A percentile compares a stretch with the other conserved stretches of the same genome.
phyloP scores from a whole-genome alignment of 768 basidiomycete genomes.

The Suillus decipiens region DNA sequence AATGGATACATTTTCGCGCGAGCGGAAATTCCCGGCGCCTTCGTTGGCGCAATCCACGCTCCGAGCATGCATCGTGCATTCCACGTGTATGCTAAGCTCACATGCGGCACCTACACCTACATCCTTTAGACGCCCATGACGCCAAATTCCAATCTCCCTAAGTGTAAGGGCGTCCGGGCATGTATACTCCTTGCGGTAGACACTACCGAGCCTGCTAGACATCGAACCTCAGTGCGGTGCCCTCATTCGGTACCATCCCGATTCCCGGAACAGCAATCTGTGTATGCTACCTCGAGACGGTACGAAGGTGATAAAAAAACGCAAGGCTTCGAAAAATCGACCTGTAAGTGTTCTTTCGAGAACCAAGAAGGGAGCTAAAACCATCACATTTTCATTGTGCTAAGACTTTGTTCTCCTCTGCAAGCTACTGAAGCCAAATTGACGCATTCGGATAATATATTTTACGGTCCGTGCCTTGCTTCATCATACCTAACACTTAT shows the following conservation, averaged over 20 bases:
- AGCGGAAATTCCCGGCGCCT: background rate
- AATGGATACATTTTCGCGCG: background rate
- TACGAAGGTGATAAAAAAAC: background rate
- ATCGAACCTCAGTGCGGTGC: background rate
- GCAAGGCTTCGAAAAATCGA: background rate
- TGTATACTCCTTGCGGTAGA: background rate
- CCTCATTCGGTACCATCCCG: background rate
- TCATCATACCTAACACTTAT: background rate
- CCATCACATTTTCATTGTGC: background rate
- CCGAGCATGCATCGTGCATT: background rate
- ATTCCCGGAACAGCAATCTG: background rate
- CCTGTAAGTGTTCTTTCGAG: background rate
- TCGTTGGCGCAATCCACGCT: background rate
- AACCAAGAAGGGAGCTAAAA: background rate
- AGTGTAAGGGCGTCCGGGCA: background rate
- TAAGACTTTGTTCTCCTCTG: background rate
- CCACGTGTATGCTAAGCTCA: background rate
- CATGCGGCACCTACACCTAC: background rate
- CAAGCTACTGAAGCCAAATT: background rate
- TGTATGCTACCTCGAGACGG: background rate
- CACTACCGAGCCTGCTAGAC: background rate
- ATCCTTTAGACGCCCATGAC: background rate
- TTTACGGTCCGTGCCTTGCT: background rate
- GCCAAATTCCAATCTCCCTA: background rate
- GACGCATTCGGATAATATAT: background rate